Evolutionary conservation across 345 rosid genomes (phyloP).

Genomic region (Eutrema japonicum): DNA sequence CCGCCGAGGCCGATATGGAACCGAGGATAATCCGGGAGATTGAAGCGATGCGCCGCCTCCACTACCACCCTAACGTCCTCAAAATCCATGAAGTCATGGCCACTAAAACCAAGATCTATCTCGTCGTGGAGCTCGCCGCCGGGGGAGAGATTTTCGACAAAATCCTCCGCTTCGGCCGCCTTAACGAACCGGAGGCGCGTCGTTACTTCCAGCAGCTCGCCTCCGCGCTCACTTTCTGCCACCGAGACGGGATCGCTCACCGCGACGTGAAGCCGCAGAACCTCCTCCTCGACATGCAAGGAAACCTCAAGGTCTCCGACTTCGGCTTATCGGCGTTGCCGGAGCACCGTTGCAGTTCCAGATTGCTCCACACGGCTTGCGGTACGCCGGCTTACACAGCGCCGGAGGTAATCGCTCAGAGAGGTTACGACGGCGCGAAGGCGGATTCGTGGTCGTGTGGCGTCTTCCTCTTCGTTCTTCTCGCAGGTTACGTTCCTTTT

Average conservation of each 20-base stretch:
- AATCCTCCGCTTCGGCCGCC: conserved; percentile 53
- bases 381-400: conserved; percentile 82
- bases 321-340: conserved; percentile 79
- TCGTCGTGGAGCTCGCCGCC: conserved; percentile 76
- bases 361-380: conserved; percentile 74
- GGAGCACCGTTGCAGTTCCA: conserved; percentile 55
- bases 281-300: conserved; percentile 67
- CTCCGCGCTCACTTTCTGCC: conserved; percentile 81
- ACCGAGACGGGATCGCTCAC: conserved; percentile 79
- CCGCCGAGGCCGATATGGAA: conserved; percentile 56
- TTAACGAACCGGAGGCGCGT: conserved; percentile 60
- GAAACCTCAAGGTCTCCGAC: conserved; percentile 74
- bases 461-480: conserved; percentile 63
- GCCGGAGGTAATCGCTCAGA: conserved; percentile 67
- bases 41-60: conserved; percentile 80
- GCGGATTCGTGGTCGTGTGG: conserved; percentile 98
- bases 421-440: conserved; percentile 67
- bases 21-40: conserved; percentile 69
- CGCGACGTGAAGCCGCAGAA: conserved; percentile 93
- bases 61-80: conserved; percentile 76
- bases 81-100: conserved; percentile 91
- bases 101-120: conserved; percentile 72
- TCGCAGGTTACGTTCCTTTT: conserved; percentile 68
- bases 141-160: conserved; percentile 74
- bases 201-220: conserved; percentile 74